Evolutionary conservation across 768 basidiomycete species (phyloP).

Genomic region (Amanita brunnescens): DNA sequence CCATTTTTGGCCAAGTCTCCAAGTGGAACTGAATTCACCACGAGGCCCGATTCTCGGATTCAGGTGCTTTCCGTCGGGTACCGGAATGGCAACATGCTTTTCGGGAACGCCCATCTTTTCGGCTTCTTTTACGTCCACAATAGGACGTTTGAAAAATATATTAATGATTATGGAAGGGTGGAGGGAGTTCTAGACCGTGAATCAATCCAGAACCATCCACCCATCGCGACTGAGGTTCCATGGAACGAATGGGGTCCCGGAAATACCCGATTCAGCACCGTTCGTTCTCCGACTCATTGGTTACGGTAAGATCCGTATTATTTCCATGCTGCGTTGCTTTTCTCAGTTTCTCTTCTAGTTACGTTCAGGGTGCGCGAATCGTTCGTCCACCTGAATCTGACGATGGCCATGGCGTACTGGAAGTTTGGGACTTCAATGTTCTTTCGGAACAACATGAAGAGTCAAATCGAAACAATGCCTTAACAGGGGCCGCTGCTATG

Average conservation of each 20-base stretch:
- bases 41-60: constrained; percentile 7
- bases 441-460: not conserved
- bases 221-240: not conserved
- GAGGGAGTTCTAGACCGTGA: not conserved
- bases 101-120: not conserved
- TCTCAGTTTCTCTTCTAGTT: constrained; percentile 5
- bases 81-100: not conserved
- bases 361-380: constrained; percentile 15
- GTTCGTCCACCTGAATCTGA: constrained; percentile 8
- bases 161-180: not conserved
- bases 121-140: constrained; percentile 1
- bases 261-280: constrained; percentile 2
- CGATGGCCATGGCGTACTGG: not conserved
- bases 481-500: not conserved
- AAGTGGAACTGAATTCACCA: constrained; percentile 15
- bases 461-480: not conserved
- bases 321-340: not conserved
- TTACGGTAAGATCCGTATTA: too few relatives aligned
- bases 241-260: constrained; percentile 11
- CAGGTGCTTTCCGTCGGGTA: constrained; percentile 1
- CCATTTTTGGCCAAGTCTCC: constrained; percentile 22
- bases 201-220: too few relatives aligned
- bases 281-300: constrained; percentile 8
- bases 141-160: not conserved
- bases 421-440: constrained; percentile 14